Base-by-base conservation (phyloP, 768 basidiomycete genomes). In the Suillus alpinus region DNA sequence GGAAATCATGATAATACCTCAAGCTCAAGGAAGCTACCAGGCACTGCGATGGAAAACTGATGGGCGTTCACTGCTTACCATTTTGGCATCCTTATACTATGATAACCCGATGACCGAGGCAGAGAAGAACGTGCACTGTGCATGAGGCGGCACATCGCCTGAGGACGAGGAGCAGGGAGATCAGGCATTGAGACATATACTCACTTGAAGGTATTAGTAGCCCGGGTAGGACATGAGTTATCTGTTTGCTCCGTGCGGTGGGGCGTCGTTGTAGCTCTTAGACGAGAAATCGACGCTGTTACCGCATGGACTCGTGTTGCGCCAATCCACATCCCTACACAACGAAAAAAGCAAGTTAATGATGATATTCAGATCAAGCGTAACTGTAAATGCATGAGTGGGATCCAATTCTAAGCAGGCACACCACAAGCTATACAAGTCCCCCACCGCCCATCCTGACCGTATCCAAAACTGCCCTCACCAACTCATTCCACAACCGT, bases 371-470 rank as follows among this genome's bases (percentile, higher is more conserved):
- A 40, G 16, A 40, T 40, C 39, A 16, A 16, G 16, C 6, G 39
- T 40, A 40, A 40, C 39, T 40, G 14, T 40, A 40, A 6, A 40
- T 39, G 16, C 6, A 40, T 16, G 39, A 40, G 14, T 40, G 39
- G 5, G 14, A 40, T 16, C 5, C 16, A 10, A 37, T 16, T 40
- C 14, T 40, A 40, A 40, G 14, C 5, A 40, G 13, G 14, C 37
- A 39, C 44, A 9, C 26, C 12, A 23, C 6, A n/a, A 9, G 55
- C 75, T 72, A 90, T 46, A 87, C 87, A 62, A 91, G 73, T n/a
- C 90, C 90, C 63, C 88, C 83, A 23, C 88, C 89, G 2, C 85
- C 90, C 90, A 92, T 91, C 66, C 78, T 81, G 34, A 89, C 79
- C 2, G 88, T 87, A 74, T 92, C 90, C 52, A 74, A 70, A 16